Evolutionary conservation across 371 early-diverging fungal species (phyloP).

Genomic region (Mucor lusitanicus): DNA sequence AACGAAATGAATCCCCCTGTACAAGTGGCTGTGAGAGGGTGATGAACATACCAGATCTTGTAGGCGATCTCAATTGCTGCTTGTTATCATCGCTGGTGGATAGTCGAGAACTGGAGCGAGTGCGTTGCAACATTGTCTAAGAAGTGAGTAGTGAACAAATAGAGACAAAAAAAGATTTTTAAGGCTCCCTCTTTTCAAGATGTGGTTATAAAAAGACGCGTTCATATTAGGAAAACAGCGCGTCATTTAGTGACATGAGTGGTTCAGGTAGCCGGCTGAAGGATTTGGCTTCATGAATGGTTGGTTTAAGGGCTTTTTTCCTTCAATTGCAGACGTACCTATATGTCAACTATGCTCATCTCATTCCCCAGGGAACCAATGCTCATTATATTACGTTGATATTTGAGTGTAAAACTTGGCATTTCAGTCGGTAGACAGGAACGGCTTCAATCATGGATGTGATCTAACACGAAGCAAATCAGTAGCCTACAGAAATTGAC

Average conservation of each 20-base stretch:
- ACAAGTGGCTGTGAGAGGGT: neutral
- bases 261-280: no score
- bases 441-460: no score
- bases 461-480: no score
- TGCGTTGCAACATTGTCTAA: neutral
- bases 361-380: no score
- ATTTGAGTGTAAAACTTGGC: no score
- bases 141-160: neutral
- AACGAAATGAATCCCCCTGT: neutral
- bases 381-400: no score
- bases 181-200: neutral
- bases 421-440: no score
- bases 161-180: neutral
- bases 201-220: neutral
- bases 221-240: neutral
- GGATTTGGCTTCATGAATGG: no score
- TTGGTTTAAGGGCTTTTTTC: no score
- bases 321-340: no score
- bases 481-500: no score
- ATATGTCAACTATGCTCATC: no score
- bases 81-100: neutral
- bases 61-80: neutral
- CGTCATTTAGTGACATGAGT: neutral
- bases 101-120: slow-evolving; percentile 1
- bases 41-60: neutral